These are phyloP conservation scores for Suhomyces bokatorum DNA, from an alignment of 1,139 yeast genomes.

Conservation along the genomic window DNA sequence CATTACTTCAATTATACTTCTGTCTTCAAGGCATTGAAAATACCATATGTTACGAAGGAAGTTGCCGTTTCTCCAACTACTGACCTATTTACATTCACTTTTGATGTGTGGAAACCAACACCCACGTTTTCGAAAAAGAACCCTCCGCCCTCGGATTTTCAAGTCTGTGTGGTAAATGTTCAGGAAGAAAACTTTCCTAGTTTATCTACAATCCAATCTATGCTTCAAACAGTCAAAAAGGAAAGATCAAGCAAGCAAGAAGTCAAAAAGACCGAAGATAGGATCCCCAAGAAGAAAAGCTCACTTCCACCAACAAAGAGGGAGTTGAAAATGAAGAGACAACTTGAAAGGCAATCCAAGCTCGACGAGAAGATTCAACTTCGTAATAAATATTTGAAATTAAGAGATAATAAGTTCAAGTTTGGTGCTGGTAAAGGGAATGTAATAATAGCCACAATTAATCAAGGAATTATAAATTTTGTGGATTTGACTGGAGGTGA, in stretches of 20 bases:
- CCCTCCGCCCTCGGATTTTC: constrained; percentile 71
- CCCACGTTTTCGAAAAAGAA: constrained; percentile 65
- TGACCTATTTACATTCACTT: constrained; percentile 30
- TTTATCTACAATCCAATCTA: constrained; percentile 33
- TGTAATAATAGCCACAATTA: constrained; percentile 65
- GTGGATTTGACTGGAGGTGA: constrained; percentile 59
- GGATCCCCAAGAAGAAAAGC: constrained; percentile 9
- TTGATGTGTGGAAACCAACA: constrained; percentile 84
- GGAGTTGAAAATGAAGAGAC: constrained; percentile 23
- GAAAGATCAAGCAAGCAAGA: neutral
- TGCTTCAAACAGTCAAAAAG: constrained; percentile 27
- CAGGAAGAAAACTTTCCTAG: constrained; percentile 54
- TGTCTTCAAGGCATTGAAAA: constrained; percentile 38
- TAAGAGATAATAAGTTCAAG: constrained; percentile 31
- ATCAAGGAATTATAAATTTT: constrained; percentile 72
- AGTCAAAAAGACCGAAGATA: constrained; percentile 11
- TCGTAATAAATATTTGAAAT: constrained; percentile 28
- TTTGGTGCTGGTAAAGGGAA: constrained; percentile 48
- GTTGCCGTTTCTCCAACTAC: neutral
- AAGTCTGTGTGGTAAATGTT: constrained; percentile 60
- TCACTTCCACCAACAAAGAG: constrained; percentile 18
- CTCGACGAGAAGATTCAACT: constrained; percentile 26
- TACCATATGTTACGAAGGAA: neutral
- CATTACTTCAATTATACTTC: constrained; percentile 41
- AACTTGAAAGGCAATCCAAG: constrained; percentile 28